Evolutionary conservation across 306 rosid species (phyloP), one percentile per base, ranked within the genome.

Genomic region (Fragaria nilgerrensis): DNA sequence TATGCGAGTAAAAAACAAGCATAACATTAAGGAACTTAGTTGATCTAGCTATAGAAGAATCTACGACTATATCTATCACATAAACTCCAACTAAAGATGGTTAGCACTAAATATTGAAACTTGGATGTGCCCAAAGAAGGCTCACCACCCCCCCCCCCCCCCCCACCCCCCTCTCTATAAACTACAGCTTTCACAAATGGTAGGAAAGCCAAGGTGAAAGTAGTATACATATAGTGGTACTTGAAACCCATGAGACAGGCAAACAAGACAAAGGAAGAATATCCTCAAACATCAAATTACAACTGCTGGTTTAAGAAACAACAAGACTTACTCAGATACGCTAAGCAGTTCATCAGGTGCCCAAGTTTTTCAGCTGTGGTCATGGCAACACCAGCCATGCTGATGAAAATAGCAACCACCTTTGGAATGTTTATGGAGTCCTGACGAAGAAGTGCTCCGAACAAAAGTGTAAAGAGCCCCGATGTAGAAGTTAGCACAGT

Each of bases 311-410:
- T 77, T 23, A 81, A 59, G 74, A 5, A 74, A 71, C 66, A 50
- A 32, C 12, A 9, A 23, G 66, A 86, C 94, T 84, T 83, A 92
- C 93, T 85, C 88, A 22, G 92, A 80, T 70, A 77, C 19, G 77
- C 80, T 75, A n/a, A 61, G 56, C 27, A 49, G 74, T 70, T 85
- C 89, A 64, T 84, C 87, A 25, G 93, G 70, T 58, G 82, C 86
- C 91, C 93, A 92, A 64, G 95, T 92, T 72, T 82, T 87, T 41
- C 93, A 71, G 85, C 14, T 1, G 93, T 87, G 29, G 90, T 89
- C 95, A 88, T 84, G 82, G 77, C 87, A 69, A 87, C 95, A 63
- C 97, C 97, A 47, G 86, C 67, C 86, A 87, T 86, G 89, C 90
- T 87, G 70, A 92, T 86, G 47, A 84, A 81, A 68, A 92, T 93